Evolutionary conservation across 768 basidiomycete genomes (phyloP).

Genomic region (Amanita inopinata): DNA sequence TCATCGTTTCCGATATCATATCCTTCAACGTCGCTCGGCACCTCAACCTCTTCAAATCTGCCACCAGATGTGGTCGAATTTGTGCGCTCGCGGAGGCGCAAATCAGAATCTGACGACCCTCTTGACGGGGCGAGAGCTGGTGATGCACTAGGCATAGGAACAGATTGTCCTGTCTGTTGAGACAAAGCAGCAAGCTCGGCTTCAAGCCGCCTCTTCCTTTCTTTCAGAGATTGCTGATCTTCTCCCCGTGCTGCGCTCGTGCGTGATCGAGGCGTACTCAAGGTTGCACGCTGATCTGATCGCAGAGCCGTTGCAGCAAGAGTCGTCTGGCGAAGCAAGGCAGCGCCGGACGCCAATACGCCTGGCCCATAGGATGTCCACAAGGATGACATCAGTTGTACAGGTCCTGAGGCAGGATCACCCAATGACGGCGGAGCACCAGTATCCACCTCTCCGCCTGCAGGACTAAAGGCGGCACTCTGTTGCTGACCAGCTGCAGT

Average conservation of each 20-base stretch:
- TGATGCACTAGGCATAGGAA: conserved; percentile 25
- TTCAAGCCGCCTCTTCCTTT: conserved; percentile 41
- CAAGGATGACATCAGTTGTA: conserved; percentile 52
- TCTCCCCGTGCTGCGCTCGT: conserved; percentile 7
- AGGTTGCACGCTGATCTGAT: conserved; percentile 23
- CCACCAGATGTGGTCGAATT: conserved; percentile 23
- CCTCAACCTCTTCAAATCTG: conserved; percentile 60
- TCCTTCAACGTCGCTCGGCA: conserved; percentile 62
- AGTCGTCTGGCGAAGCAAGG: conserved; percentile 45
- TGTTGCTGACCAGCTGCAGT: conserved; percentile 36
- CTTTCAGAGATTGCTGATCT: conserved; percentile 21
- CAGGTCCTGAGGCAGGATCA: conserved; percentile 54
- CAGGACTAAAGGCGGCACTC: conserved; percentile 15
- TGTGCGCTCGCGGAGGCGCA: conserved; percentile 33
- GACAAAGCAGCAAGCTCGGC: conserved; percentile 47
- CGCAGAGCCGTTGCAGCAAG: conserved; percentile 22
- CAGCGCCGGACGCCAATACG: conserved; percentile 58
- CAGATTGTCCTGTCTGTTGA: conserved; percentile 16
- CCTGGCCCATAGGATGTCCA: conserved; percentile 77
- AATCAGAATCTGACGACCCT: conserved; percentile 30
- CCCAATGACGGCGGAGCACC: conserved; percentile 34
- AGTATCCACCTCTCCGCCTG: conserved; percentile 16
- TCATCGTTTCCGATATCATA: conserved; percentile 43
- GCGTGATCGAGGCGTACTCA: conserved; percentile 7
- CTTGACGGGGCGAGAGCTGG: conserved; percentile 26